Base-by-base conservation (phyloP, 345 rosid genomes). In the Corchorus olitorius region DNA sequence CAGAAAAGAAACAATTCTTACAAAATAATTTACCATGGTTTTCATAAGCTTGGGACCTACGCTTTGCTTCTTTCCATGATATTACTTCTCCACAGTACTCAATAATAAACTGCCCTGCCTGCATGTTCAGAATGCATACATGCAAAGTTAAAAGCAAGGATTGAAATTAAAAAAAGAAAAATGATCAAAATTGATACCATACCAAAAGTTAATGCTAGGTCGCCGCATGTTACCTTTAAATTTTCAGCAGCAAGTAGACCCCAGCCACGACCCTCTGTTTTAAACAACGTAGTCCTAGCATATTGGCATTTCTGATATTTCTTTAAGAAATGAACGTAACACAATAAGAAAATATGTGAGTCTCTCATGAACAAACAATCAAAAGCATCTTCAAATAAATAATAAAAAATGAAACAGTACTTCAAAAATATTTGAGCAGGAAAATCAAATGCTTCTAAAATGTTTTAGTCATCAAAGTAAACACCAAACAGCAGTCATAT, bases 51-150 rank as follows among this genome's bases (percentile, higher is more conserved):
- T 89, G 96, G 48, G 99, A 87, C 54, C 99, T 88, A 77, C 89
- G 86, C 88, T 82, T 92, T 66, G 98, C 99, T 81, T 93, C 98
- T 88, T 84, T 92, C 92, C 94, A 92, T 14, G 97, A 88, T 85
- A 93, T 96, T 62, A 96, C 98, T 91, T 96, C 99, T 58, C 99
- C 99, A 89, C 97, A 96, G 49, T 96, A 96, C 86, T 96, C 99
- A 56, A 93, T 89, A 71, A 96, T 87, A 72, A 96, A 92, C 52
- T 88, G 97, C 27, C 99, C 98, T 19, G 81, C 89, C 99, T 96
- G 81, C 79, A 84, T 67, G 17, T 41, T 58, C 75, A 75, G 78
- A 69, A 70, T 8, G 52, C 55, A 74, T 35, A 48, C 19, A 66
- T 53, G 20, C 48, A 49, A 49, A 19, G 14, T 7, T 45, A 19